A percentile compares a stretch with the other conserved stretches of the same genome.
Conservation (phyloP, 2,329 filamentous ascomycete genomes). For the Botrytis medusae region DNA sequence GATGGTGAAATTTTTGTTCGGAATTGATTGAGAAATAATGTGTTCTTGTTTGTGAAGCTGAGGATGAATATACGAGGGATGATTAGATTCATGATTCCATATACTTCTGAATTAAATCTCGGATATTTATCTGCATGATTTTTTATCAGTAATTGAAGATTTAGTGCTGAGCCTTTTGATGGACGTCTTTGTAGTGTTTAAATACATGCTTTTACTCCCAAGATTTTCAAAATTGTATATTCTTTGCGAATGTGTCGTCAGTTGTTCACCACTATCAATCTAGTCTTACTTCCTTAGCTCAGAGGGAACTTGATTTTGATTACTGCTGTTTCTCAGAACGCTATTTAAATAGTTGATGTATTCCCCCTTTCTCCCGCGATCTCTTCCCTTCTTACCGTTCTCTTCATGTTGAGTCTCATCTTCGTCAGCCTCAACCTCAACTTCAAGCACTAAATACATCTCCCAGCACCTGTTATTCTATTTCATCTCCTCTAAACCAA, state of each 20-base stretch:
- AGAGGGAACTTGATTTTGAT: neutral
- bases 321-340: neutral
- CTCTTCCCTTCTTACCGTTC: no score
- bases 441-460: neutral
- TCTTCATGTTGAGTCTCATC: neutral
- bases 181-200: neutral
- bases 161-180: neutral
- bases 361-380: no score
- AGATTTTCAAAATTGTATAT: neutral
- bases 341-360: no score
- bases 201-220: neutral
- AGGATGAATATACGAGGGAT: neutral
- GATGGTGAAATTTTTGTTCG: neutral
- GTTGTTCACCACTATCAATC: neutral
- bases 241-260: neutral
- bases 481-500: neutral
- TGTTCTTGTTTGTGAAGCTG: neutral
- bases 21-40: neutral
- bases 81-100: neutral
- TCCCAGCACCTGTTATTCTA: neutral
- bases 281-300: neutral
- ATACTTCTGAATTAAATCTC: neutral
- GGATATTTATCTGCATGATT: no score
- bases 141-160: neutral
- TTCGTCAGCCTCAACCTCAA: neutral